These are phyloP conservation scores for Bifiguratus adelaidae DNA, from an alignment of 192 early-diverging fungal species.

Conservation along the genomic window DNA sequence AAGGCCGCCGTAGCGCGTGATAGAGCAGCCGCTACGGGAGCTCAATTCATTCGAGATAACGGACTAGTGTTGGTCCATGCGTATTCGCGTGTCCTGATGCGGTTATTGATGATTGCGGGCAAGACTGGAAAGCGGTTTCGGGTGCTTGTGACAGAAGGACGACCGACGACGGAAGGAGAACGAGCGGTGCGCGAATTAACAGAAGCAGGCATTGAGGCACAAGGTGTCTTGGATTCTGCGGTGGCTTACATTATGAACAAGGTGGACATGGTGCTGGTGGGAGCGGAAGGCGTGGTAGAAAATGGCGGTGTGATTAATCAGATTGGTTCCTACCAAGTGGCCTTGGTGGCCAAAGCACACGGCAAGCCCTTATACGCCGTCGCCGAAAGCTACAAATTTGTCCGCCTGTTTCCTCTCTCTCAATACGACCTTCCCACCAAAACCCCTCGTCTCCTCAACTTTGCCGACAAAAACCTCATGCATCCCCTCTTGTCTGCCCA, in stretches of 20 bases:
- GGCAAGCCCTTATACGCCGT: constrained; percentile 92
- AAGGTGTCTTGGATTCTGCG: constrained; percentile 82
- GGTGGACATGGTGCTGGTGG: constrained; percentile 94
- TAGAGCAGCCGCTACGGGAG: constrained; percentile 65
- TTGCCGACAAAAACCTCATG: no score
- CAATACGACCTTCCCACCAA: constrained; percentile 87
- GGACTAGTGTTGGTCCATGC: constrained; percentile 82
- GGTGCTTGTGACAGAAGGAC: constrained; percentile 87
- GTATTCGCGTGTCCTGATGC: constrained; percentile 90
- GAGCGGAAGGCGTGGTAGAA: constrained; percentile 96
- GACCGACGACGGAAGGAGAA: constrained; percentile 51
- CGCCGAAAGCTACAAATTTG: constrained; percentile 97
- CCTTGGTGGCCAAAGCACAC: constrained; percentile 89
- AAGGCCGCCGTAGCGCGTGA: constrained; percentile 61
- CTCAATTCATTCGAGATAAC: constrained; percentile 74
- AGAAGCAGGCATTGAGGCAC: constrained; percentile 66
- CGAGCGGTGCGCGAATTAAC: constrained; percentile 27
- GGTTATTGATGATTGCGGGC: constrained; percentile 64
- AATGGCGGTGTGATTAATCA: constrained; percentile 97
- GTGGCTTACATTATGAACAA: constrained; percentile 92
- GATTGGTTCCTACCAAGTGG: constrained; percentile 94
- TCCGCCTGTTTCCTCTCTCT: constrained; percentile 87
- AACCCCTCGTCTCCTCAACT: constrained; percentile 51
- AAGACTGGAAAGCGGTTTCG: constrained; percentile 75
- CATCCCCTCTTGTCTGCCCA: no score